These are phyloP conservation scores for Penicillium sclerotigenum DNA, from an alignment of 2,329 filamentous ascomycete species.

Conservation along the genomic window DNA sequence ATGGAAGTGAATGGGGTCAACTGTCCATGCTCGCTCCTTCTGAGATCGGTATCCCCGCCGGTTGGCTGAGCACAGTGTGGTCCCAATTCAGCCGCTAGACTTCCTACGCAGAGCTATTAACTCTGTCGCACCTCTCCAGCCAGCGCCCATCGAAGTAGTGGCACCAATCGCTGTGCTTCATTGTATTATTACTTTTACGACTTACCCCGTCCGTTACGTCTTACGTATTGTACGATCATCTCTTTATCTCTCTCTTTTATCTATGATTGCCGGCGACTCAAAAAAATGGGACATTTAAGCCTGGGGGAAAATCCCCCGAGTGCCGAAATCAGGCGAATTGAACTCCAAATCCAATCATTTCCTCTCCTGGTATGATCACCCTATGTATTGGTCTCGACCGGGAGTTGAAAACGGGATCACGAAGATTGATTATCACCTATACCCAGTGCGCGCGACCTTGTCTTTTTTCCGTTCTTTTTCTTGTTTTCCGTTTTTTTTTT, in stretches of 20 bases:
- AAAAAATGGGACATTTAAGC: constrained; percentile 2
- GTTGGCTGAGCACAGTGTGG: constrained; percentile 40
- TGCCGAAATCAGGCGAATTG: not conserved
- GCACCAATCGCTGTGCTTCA: constrained; percentile 4
- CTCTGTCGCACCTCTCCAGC: not conserved
- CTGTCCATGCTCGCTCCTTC: constrained; percentile 27
- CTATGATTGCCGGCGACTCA: constrained; percentile 10
- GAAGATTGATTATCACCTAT: constrained; percentile 13
- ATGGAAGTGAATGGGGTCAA: constrained; percentile 35
- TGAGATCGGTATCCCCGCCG: constrained; percentile 32
- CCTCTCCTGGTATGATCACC: not conserved
- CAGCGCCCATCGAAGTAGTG: not conserved
- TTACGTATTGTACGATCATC: constrained; percentile 29
- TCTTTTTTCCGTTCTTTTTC: not conserved
- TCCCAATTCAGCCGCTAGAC: constrained; percentile 29
- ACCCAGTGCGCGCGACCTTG: constrained; percentile 6
- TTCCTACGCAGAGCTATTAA: not conserved
- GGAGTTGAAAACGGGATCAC: constrained; percentile 6
- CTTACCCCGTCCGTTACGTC: constrained; percentile 16
- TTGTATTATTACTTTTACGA: constrained; percentile 31
- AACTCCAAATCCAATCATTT: constrained; percentile 6
- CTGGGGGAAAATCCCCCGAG: not conserved
- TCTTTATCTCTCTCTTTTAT: constrained; percentile 1
- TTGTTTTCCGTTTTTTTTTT: not conserved
- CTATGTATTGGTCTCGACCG: not conserved